Evolutionary conservation across 345 rosid species (phyloP), one percentile per base, ranked within the genome.

Genomic region (Anacardium occidentale): DNA sequence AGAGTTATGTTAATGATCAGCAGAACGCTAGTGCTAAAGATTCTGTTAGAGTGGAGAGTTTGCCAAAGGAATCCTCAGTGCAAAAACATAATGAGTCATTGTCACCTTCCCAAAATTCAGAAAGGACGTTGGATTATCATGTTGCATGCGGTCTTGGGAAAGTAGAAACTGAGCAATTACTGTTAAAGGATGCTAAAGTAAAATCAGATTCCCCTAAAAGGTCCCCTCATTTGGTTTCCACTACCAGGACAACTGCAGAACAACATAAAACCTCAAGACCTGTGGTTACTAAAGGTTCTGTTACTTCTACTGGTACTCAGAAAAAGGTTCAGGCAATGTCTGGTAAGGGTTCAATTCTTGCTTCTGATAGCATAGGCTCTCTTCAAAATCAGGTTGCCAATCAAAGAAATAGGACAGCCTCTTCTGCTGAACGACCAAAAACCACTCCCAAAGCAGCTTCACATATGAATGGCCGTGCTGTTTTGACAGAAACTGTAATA

Each of bases 391-490:
- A 80, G 51, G 59, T 64, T 70, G 45, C 72, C 42, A 78, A 77
- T 42, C 89, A 85, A 81, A 91, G 79, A 83, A 77, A 63, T 69
- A 82, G 70, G 78, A 57, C 82, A 57, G 75, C 73, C 75, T 62
- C 84, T 40, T 81, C 85, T 73, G 87, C 79, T 64, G 97, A 86
- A 64, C 84, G 83, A 62, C 77, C 74, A 32, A 86, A 83, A 75
- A 74, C 71, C 74, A 72, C 81, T 66, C 89, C 89, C 25, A 89
- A 83, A 80, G 78, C 80, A 72, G 78, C 67, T 68, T 68, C 78
- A 58, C 72, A 73, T 71, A 70, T 76, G 21, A 82, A 81, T 47
- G 86, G 84, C 61, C 68, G 69, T 61, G 72, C 79, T 67, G 74
- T 79, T 77, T 68, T 76, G 51, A 47, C 55, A 14, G 93, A 84